Percentiles rank a stretch among this genome's conserved stretches.
Evolutionary conservation across 148 eudicot species (phyloP).

Genomic region (Chenopodium formosanum): DNA sequence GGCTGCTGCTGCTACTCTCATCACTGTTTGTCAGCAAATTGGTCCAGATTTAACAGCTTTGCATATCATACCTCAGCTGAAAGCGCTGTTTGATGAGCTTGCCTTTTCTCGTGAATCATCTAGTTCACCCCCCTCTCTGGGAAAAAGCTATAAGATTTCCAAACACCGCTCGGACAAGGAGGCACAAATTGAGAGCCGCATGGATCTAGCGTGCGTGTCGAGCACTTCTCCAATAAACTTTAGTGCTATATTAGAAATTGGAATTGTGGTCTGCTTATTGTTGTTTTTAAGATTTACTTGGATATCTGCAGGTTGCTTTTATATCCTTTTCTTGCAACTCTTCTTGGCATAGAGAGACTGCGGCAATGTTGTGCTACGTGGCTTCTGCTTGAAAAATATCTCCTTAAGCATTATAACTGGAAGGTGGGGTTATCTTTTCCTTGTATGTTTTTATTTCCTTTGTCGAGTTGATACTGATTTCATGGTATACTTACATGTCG

Average conservation of each 20-base stretch:
- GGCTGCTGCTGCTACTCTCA: slow-evolving; percentile 81
- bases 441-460: slow-evolving; percentile 17
- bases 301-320: slow-evolving; percentile 62
- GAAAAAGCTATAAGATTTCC: slow-evolving; percentile 37
- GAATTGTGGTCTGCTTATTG: slow-evolving; percentile 4
- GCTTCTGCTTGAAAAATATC: slow-evolving; percentile 94
- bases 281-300: slow-evolving; percentile 18
- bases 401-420: slow-evolving; percentile 73
- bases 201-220: slow-evolving; percentile 85
- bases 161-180: slow-evolving; percentile 39
- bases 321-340: slow-evolving; percentile 88
- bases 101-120: slow-evolving; percentile 77
- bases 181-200: slow-evolving; percentile 54
- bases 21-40: slow-evolving; percentile 76
- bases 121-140: slow-evolving; percentile 35
- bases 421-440: slow-evolving; percentile 46
- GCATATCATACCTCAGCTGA: slow-evolving; percentile 83
- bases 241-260: slow-evolving; percentile 7
- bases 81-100: slow-evolving; percentile 78
- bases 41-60: slow-evolving; percentile 83
- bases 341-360: slow-evolving; percentile 95
- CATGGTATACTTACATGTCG: slow-evolving; percentile 5
- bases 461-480: neutral
- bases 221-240: slow-evolving; percentile 17
- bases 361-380: slow-evolving; percentile 94